These are phyloP conservation scores for Apiotrichum siamense DNA, from an alignment of 1,284 basidiomycete genomes.

Conservation along the genomic window DNA sequence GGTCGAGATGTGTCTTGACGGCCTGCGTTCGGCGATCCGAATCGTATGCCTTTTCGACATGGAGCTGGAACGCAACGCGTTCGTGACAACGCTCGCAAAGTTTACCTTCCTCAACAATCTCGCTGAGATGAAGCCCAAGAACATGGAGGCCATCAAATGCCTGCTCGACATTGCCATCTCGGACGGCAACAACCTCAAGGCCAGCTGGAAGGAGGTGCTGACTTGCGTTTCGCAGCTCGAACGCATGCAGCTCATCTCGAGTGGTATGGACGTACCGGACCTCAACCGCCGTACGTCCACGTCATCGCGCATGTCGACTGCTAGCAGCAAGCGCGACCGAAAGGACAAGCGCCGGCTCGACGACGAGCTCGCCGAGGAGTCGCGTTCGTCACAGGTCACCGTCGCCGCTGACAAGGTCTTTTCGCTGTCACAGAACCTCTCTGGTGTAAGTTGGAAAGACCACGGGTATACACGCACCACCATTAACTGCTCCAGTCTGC, in stretches of 20 bases:
- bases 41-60: conserved; percentile 93
- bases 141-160: conserved; percentile 95
- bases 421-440: conserved; percentile 86
- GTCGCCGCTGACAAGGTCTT: conserved; percentile 99
- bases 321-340: conserved; percentile 2
- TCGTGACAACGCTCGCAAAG: conserved; percentile 93
- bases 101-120: conserved; percentile 95
- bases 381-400: conserved; percentile 94
- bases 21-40: conserved; percentile 86
- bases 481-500: conserved; percentile 79
- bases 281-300: conserved; percentile 47
- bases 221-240: conserved; percentile 95
- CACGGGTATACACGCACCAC: too few relatives aligned
- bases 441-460: conserved; percentile 61
- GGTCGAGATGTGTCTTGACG: conserved; percentile 85
- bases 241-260: conserved; percentile 92
- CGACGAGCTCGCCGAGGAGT: conserved; percentile 94
- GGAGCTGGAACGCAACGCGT: conserved; percentile 90
- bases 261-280: conserved; percentile 76
- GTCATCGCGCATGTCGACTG: conserved; percentile 5
- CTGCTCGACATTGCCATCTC: conserved; percentile 85
- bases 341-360: conserved; percentile 46
- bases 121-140: conserved; percentile 96
- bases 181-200: conserved; percentile 89
- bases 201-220: conserved; percentile 91